Base-by-base conservation (phyloP, 441 rosid genomes). In the Erodium texanum region DNA sequence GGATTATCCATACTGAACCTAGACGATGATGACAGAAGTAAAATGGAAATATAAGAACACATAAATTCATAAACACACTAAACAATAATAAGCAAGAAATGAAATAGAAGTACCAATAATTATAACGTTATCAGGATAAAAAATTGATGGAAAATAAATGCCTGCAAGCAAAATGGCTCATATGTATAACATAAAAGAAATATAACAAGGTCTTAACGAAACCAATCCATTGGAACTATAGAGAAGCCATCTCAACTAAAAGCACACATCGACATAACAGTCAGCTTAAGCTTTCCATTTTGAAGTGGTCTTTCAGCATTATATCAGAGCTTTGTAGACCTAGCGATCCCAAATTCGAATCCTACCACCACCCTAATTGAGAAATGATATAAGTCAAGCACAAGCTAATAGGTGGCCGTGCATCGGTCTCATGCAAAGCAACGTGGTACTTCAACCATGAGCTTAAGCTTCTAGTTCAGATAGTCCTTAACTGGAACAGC, bases 1-100 rank as follows among this genome's bases (percentile, higher is more conserved):
- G 84, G 80, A 74, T 54, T 68, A 68, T 81, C 85, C 97, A 88
- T 92, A 76, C 56, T 78, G 70, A 75, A 50, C 66, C 80, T 72
- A 73, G 38, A 45, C 41, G 70, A 68, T 62, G 0, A 73, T 58
- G 78, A 69, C 38, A 36, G 48, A 76, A 29, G 20, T 66, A 72
- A 34, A 67, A 32, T 48, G 66, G 29, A 27, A 27, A 27, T 27
- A 27, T 27, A 27, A 32, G 36, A 32, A 32, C 36, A 32, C 36
- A 32, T 2, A 59, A 73, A 11, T 61, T 61, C 18, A 14, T 8
- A 61, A 24, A 24, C 32, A 61, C 16, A 18, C 10, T 14, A 61
- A 61, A 23, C 16, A 32, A 32, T 32, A 7, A 58, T 58, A 58
- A 58, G 27, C 12, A 22, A 9, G 62, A 11, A 20, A 22, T 58